A percentile compares a stretch with the other conserved stretches of the same genome.
These are phyloP conservation scores for Calocybe cyanea DNA, from an alignment of 768 basidiomycete species.

Conservation along the genomic window DNA sequence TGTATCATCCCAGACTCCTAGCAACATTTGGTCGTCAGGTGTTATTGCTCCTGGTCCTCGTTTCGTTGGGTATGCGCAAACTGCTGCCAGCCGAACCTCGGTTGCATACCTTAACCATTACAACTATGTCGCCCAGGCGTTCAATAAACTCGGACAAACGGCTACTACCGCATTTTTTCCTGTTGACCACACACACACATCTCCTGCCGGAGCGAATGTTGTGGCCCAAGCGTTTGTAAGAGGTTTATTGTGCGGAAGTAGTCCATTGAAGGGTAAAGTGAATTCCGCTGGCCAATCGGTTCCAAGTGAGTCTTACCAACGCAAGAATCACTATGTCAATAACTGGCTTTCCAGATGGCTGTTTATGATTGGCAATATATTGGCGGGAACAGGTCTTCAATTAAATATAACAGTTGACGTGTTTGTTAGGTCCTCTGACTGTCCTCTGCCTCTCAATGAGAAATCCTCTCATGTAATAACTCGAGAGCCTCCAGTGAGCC, in stretches of 20 bases:
- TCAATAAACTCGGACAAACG: constrained; percentile 34
- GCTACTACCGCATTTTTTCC: constrained; percentile 38
- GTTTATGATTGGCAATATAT: neutral
- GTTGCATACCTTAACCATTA: constrained; percentile 45
- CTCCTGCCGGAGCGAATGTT: constrained; percentile 38
- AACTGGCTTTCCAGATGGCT: no score
- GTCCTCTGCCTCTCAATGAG: no score
- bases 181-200: constrained; percentile 45
- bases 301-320: constrained; percentile 14
- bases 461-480: no score
- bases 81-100: constrained; percentile 30
- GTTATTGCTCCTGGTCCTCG: constrained; percentile 34
- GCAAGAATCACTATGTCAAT: no score
- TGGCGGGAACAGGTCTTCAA: neutral
- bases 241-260: constrained; percentile 38
- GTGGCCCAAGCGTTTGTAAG: constrained; percentile 46
- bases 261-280: constrained; percentile 28
- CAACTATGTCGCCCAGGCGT: constrained; percentile 39
- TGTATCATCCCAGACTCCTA: constrained; percentile 44
- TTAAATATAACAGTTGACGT: no score
- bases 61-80: constrained; percentile 42
- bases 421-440: no score
- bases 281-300: constrained; percentile 33
- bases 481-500: no score
- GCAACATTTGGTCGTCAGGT: constrained; percentile 37